Base-by-base conservation (phyloP, 495 filamentous ascomycete species). In the Penicillium silybi region DNA sequence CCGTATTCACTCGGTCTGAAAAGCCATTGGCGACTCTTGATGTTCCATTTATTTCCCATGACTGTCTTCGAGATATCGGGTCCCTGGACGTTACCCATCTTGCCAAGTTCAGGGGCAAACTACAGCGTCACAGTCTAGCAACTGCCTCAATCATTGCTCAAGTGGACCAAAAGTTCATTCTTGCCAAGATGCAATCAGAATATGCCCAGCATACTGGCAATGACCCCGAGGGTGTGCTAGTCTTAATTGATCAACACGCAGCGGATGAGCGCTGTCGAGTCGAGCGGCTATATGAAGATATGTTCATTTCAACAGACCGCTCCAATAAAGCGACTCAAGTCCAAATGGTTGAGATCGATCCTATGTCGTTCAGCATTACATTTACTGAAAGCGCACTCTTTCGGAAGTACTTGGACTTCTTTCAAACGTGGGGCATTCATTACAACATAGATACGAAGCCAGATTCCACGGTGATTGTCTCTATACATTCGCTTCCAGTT, bases 191-290 rank as follows among this genome's bases (percentile, higher is more conserved):
- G 35, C 39, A 35, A 7, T 32, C 42, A 22, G 61, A 42, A 11
- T 7, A 26, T 35, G 41, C 26, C 4, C 27, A 34, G 4, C 23
- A 6, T 20, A 26, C 20, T 20, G 44, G 43, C 10, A 6, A 32
- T 37, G 29, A 53, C 19, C 18, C 43, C 10, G 46, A 58, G 17
- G 40, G 26, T 40, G 46, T 81, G 10, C 72, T 98, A 1, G 79
- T 95, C 0, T 75, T 97, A 9, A 80, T 98, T 40, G 93, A 98
- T 64, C 93, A 98, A 59, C 93, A 98, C 64, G 93, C 93, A 9
- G 93, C 92, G 1, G 90, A 95, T 67, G 93, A 98, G 67, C 79
- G 93, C 17, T 86, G 87, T 59, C 81, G 86, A 6, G 80, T 97
- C 7, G 93, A 98, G 66, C 62, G 62, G 0, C 75, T 98, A 0